phyloP scores from a whole-genome alignment of 352 stramenopile genomes.

The Phytopythium ostracodes region DNA sequence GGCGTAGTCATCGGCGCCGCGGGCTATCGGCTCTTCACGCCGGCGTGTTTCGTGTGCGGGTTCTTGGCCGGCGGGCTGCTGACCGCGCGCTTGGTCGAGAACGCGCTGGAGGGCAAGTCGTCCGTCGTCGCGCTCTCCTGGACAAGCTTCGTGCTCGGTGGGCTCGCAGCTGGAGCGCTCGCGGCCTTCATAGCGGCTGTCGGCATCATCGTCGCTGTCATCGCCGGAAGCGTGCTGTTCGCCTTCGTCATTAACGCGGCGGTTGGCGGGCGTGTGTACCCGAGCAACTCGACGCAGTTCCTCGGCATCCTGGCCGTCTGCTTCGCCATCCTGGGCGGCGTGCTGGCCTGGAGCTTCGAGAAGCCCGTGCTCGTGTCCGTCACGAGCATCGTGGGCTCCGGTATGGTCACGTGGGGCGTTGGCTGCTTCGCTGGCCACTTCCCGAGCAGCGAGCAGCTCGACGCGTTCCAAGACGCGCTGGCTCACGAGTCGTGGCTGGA shows the following conservation, averaged over 20 bases:
- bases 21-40: slow-evolving; percentile 45
- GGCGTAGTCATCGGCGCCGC: slow-evolving; percentile 24
- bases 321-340: slow-evolving; percentile 31
- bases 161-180: slow-evolving; percentile 29
- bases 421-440: slow-evolving; percentile 43
- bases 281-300: slow-evolving; percentile 30
- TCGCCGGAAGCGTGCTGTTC: slow-evolving; percentile 37
- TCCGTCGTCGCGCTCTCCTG: slow-evolving; percentile 38
- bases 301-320: slow-evolving; percentile 30
- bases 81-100: slow-evolving; percentile 26
- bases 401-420: slow-evolving; percentile 29
- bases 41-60: slow-evolving; percentile 38
- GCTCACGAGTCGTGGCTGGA: slow-evolving; percentile 24
- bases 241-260: slow-evolving; percentile 33
- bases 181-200: slow-evolving; percentile 31
- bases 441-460: slow-evolving; percentile 28
- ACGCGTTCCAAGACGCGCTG: slow-evolving; percentile 12
- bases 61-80: slow-evolving; percentile 37
- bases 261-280: slow-evolving; percentile 32
- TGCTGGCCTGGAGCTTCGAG: slow-evolving; percentile 38
- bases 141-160: slow-evolving; percentile 45
- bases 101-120: slow-evolving; percentile 21
- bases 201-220: slow-evolving; percentile 39
- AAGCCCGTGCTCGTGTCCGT: slow-evolving; percentile 33
- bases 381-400: slow-evolving; percentile 32